Conservation (phyloP, 139 green algal species). For the Microglena sp. region DNA sequence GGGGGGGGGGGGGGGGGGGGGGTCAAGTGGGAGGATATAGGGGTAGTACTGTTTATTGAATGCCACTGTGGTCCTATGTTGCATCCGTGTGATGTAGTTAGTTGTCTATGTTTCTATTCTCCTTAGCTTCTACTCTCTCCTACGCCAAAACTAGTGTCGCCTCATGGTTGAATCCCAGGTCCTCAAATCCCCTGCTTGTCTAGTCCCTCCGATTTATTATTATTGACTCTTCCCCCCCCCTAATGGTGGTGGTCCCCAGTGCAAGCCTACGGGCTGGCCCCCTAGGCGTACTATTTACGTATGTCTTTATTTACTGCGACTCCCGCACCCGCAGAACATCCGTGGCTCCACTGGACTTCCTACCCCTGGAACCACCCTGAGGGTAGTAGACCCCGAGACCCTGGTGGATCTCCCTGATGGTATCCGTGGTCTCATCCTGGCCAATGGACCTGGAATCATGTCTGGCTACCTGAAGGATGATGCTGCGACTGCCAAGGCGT, state of each 20-base stretch:
- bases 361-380: constrained; percentile 65
- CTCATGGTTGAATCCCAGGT: too few species aligned
- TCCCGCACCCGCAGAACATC: constrained; percentile 42
- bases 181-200: too few species aligned
- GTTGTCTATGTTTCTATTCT: too few species aligned
- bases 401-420: constrained; percentile 51
- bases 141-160: too few species aligned
- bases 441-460: constrained; percentile 25
- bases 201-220: too few species aligned
- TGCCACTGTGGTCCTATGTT: too few species aligned
- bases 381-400: constrained; percentile 74
- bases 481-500: constrained; percentile 47
- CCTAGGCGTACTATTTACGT: not conserved
- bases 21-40: too few species aligned
- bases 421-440: constrained; percentile 40
- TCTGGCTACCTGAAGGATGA: constrained; percentile 43
- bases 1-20: too few species aligned
- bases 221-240: not conserved
- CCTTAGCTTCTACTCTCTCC: too few species aligned
- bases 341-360: constrained; percentile 69
- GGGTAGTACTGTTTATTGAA: too few species aligned
- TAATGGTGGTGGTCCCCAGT: not conserved
- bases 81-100: too few species aligned
- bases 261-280: too few species aligned
- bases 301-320: not conserved